Evolutionary conservation across 2,329 filamentous ascomycete species (phyloP).

Genomic region (Aspergillus felis): DNA sequence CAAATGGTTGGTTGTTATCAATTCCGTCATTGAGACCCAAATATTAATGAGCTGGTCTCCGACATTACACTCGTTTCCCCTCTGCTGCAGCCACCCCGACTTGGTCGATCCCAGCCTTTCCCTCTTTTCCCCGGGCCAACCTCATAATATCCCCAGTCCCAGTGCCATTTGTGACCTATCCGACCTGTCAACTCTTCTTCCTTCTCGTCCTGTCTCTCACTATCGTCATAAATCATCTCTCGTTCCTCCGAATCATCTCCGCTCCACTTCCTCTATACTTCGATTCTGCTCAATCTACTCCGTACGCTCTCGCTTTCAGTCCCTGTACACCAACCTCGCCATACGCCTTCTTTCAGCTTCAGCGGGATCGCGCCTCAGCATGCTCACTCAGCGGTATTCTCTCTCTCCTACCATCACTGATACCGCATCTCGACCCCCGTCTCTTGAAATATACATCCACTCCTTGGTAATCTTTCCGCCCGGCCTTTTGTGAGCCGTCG

Average conservation of each 20-base stretch:
- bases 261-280: conserved; percentile 1
- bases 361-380: conserved; percentile 31
- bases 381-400: conserved; percentile 29
- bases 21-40: not conserved
- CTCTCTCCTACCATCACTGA: conserved; percentile 20
- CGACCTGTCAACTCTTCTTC: not conserved
- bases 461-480: conserved; percentile 3
- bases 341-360: conserved; percentile 10
- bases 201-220: not conserved
- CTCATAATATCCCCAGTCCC: not conserved
- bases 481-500: conserved; percentile 17
- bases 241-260: not conserved
- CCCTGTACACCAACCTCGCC: not conserved
- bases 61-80: not conserved
- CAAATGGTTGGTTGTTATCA: not conserved
- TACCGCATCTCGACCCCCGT: conserved; percentile 27
- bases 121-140: not conserved
- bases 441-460: conserved; percentile 19
- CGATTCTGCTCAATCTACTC: not conserved
- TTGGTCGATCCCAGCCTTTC: not conserved
- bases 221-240: not conserved
- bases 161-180: not conserved
- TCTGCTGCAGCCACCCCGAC: not conserved
- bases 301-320: not conserved
- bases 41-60: not conserved